Base-by-base conservation (phyloP, 2,329 filamentous ascomycete genomes). In the Xylariaceae sp. region DNA sequence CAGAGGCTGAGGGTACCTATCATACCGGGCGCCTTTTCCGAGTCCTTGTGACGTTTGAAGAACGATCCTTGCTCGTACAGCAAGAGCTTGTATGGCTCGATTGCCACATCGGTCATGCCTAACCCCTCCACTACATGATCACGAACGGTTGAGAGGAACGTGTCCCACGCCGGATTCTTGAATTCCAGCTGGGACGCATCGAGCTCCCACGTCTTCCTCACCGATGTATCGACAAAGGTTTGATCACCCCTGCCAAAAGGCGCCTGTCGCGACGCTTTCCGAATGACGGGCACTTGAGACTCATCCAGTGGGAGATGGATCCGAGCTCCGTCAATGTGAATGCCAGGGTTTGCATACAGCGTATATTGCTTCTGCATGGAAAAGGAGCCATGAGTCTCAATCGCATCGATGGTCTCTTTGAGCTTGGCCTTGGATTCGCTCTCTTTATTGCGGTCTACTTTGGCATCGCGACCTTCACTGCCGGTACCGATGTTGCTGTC, bases 61-160 rank as follows among this genome's bases (percentile, higher is more conserved):
- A 75, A 71, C 1, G 72, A 72, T 0, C 73, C 75, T 42, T 71
- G 58, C 52, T 74, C 72, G 56, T 76, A 77, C 1, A 77, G 58
- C 2, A 75, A 54, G 45, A 77, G 53, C 49, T 76, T 76, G 59
- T 71, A 69, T 1, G 66, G 62, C 42, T 71, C 61, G 2, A 64
- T 63, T 12, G 51, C 54, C 33, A 67, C 47, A 5, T 49, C 43
- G 31, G 52, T 48, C 45, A 69, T 57, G 17, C 65, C 68, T 5
- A 73, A 57, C 3, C 51, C 59, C 15, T 48, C 22, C 6, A 49
- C 57, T 9, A 62, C 62, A n/a, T 64, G 49, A 2, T 45, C 31
- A 5, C 67, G 43, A 19, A 68, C 43, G 0, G 39, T 31, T 7
- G 55, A 12, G 1, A 72, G 12, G 39, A 63, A 67, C 1, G 15